Percentiles rank a stretch among this genome's conserved stretches.
Evolutionary conservation across 495 filamentous ascomycete genomes (phyloP).

Genomic region (Penicillium lividum): DNA sequence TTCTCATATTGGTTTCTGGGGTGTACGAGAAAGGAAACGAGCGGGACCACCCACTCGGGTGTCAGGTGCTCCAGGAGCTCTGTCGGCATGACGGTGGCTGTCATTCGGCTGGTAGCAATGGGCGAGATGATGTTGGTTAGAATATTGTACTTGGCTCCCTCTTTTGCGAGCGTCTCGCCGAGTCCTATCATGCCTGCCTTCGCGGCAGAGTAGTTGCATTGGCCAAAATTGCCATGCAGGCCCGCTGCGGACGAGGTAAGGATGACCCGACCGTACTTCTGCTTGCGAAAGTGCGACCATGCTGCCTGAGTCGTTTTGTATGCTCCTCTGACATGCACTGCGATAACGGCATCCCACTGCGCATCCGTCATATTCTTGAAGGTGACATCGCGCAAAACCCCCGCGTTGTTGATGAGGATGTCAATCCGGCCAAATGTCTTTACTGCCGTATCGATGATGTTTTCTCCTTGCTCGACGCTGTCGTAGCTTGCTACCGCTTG

Average conservation of each 20-base stretch:
- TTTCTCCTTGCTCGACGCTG: slow-evolving; percentile 91
- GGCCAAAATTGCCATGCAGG: slow-evolving; percentile 93
- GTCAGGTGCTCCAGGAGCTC: slow-evolving; percentile 86
- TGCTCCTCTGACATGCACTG: slow-evolving; percentile 51
- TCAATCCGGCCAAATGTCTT: slow-evolving; percentile 90
- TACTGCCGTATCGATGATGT: slow-evolving; percentile 95
- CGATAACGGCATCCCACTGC: slow-evolving; percentile 72
- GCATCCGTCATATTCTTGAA: slow-evolving; percentile 99
- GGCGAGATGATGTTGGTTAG: slow-evolving; percentile 93
- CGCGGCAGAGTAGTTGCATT: slow-evolving; percentile 96
- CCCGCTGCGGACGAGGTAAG: slow-evolving; percentile 95
- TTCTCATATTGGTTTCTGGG: slow-evolving; percentile 82
- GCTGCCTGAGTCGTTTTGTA: slow-evolving; percentile 67
- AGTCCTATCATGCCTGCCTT: slow-evolving; percentile 97
- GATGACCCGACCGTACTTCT: slow-evolving; percentile 96
- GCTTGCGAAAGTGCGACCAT: slow-evolving; percentile 97
- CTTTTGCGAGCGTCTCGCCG: slow-evolving; percentile 96
- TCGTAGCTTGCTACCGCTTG: slow-evolving; percentile 99
- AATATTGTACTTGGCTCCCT: slow-evolving; percentile 98
- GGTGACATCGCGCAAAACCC: slow-evolving; percentile 92
- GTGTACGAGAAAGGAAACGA: slow-evolving; percentile 88
- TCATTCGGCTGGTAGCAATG: slow-evolving; percentile 96
- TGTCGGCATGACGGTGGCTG: slow-evolving; percentile 94
- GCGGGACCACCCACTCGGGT: slow-evolving; percentile 96
- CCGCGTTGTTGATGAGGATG: slow-evolving; percentile 95